phyloP scores from a whole-genome alignment of 192 early-diverging fungal species.

The Gonapodya prolifera region DNA sequence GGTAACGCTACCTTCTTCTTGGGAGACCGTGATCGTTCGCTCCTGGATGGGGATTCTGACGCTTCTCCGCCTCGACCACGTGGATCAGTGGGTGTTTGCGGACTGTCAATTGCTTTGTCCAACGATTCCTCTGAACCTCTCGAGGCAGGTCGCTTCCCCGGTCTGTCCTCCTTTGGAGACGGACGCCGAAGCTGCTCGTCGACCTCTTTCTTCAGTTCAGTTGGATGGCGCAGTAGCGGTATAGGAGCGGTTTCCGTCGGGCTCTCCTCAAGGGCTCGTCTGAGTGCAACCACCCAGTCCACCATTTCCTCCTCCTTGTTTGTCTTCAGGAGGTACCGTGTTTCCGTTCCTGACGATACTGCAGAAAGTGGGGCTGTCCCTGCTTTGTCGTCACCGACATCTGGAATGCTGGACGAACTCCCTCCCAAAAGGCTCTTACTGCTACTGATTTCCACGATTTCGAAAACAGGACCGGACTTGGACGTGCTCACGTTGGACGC shows the following conservation, averaged over 20 bases:
- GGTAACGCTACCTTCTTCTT: not conserved
- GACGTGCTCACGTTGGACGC: not conserved
- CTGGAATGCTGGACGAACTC: not conserved
- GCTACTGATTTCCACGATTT: not conserved
- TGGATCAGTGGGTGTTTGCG: not conserved
- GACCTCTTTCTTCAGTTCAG: not conserved
- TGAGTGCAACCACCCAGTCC: not conserved
- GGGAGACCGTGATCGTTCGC: not conserved
- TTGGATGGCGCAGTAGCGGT: not conserved
- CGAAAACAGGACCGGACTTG: not conserved
- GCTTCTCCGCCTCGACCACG: not conserved
- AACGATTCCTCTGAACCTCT: not conserved
- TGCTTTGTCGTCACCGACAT: not conserved
- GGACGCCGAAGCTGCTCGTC: not conserved
- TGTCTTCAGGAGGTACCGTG: not conserved
- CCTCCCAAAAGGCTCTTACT: not conserved
- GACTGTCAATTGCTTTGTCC: too few relatives aligned
- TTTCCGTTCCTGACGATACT: not conserved
- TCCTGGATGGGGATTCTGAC: not conserved
- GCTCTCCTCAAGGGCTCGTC: not conserved
- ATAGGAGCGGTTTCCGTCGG: not conserved
- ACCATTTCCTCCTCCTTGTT: not conserved
- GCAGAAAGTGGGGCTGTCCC: too few relatives aligned
- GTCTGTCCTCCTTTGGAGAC: not conserved
- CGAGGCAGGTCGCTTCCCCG: not conserved